Evolutionary conservation across 345 rosid genomes (phyloP).

Genomic region (Gossypium arboreum): DNA sequence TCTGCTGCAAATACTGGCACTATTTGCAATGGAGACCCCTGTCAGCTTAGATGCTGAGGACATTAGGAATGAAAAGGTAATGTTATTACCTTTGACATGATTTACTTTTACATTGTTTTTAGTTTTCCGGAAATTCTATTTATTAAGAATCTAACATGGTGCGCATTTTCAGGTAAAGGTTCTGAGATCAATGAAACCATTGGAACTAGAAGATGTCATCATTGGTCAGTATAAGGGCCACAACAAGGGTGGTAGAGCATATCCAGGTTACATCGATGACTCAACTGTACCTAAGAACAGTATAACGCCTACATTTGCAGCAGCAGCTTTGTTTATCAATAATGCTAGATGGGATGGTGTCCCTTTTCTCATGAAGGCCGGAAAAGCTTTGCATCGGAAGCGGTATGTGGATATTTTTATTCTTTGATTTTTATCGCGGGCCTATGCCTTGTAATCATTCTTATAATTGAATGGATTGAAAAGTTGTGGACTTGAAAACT

Average conservation of each 20-base stretch:
- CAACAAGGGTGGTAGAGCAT: slow-evolving; percentile 48
- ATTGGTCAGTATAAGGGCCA: slow-evolving; percentile 92
- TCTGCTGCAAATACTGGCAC: slow-evolving; percentile 82
- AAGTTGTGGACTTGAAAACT: slow-evolving; percentile 13
- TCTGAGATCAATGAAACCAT: slow-evolving; percentile 74
- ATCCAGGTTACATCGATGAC: slow-evolving; percentile 73
- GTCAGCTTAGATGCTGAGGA: slow-evolving; percentile 97
- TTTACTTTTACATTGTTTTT: background rate
- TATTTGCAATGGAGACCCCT: slow-evolving; percentile 98
- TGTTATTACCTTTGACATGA: background rate
- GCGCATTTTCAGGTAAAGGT: slow-evolving; percentile 64
- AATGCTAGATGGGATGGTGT: slow-evolving; percentile 98
- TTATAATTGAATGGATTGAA: background rate
- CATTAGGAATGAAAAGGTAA: slow-evolving; percentile 89
- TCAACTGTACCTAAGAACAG: slow-evolving; percentile 68
- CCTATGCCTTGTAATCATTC: background rate
- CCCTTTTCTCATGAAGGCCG: slow-evolving; percentile 91
- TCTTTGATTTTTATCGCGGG: background rate
- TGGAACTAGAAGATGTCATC: slow-evolving; percentile 66
- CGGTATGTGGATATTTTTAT: slow-evolving; percentile 31
- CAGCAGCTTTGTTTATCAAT: slow-evolving; percentile 81
- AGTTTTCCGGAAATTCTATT: background rate
- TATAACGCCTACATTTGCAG: slow-evolving; percentile 84
- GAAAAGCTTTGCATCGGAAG: slow-evolving; percentile 82
- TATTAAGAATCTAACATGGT: background rate